Evolutionary conservation across 2,329 filamentous ascomycete genomes (phyloP), one percentile per base, ranked within the genome.

Genomic region (Ascochyta lentis): DNA sequence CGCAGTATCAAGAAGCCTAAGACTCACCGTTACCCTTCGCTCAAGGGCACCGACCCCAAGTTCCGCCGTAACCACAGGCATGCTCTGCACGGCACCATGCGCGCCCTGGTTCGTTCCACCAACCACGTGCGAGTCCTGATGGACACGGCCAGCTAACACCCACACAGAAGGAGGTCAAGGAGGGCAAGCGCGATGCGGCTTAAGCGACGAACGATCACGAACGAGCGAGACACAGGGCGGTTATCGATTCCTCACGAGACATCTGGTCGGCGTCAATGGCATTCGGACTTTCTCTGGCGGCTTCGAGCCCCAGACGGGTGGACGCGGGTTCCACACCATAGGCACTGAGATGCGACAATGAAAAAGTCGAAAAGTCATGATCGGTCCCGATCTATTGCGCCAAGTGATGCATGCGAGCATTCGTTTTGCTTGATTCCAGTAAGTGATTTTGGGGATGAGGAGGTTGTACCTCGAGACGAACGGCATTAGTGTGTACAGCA

Each of bases 21-120:
- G 89, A 98, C 95, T 79, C 88, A 93, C 83, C 88, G 95, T 86
- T 99, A 99, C 86, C 95, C 95, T 69, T 98, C 94, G 74, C 89
- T 99, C 77, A 97, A 97, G 81, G 95, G 95, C 76, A 95, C 92
- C 81, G 95, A 99, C 84, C 93, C 95, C 80, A 99, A 99, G 89
- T 99, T 99, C 88, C 90, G 95, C 82, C 90, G 95, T 84, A 99
- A 99, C 88, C 95, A 99, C 86, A 92, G 92, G 86, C 94, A 99
- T 88, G 95, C 95, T 82, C 92, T 98, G 67, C 95, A 98, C 86
- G 95, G 95, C 81, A 99, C 93, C 80, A 92, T 91, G 86, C 96
- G 91, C 86, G 95, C 95, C 79, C 84, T 99, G 85, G 94, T 98
- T 89, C 77, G 90, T 85, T 54, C 42, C 31, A 49, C 34, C 44